Evolutionary conservation across 805 yeast genomes (phyloP), one percentile per base, ranked within the genome.

Genomic region (Pichia nakasei): DNA sequence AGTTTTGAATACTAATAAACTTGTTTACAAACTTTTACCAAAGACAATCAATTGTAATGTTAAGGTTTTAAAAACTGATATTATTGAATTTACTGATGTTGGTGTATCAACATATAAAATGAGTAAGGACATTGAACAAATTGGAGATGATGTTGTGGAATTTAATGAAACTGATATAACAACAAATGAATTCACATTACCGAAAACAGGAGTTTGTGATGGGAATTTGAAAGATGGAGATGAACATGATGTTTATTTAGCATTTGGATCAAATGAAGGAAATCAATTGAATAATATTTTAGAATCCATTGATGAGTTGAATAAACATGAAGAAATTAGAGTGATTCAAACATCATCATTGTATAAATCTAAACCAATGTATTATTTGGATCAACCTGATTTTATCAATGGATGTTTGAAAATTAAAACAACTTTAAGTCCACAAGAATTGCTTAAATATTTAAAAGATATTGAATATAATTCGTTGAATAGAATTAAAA

Each of bases 331-430:
- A 3, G 51, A 63, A 17, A 68, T 85, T 18, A 52, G 61, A 12
- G 73, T 93, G 0, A 46, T 69, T 3, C 67, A 73, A 3, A 75
- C 91, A 0, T 89, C 97, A 0, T 77, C 94, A 0, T 64, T 91
- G 43, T 93, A 86, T 60, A 78, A 82, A 46, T 85, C 96, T 19
- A 85, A 82, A 53, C 97, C 99, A 34, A 91, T 93, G 97, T 93
- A 88, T 61, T 78, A 72, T 49, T 61, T 72, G 31, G 85, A 87
- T 44, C 99, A 93, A 63, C 72, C 78, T 2, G 80, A 78, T 53
- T 93, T 93, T 56, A 66, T 80, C 53, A 93, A 93, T 60, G 97
- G 97, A 3, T 95, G 80, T 4, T 57, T 86, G 15, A 76, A 81
- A 50, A 67, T 84, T 15, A 47, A 63, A n/a, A 89, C 96, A 0